Conservation (phyloP, 2,329 filamentous ascomycete species). For the Ceratocystis lukuohia region DNA sequence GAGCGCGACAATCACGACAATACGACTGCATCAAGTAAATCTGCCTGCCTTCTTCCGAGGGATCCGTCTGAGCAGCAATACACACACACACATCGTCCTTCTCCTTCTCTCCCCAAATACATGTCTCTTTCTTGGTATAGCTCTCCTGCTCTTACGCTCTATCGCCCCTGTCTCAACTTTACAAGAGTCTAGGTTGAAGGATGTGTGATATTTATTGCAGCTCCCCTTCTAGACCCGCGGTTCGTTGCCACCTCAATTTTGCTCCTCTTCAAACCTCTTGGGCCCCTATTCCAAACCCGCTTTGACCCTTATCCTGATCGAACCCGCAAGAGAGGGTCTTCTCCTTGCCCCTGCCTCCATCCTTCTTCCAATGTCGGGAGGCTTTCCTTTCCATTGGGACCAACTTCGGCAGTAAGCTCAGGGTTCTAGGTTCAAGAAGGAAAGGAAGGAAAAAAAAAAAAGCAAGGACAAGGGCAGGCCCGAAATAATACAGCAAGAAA, state of each 20-base stretch:
- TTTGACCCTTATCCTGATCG: background rate
- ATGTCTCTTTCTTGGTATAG: too few species aligned
- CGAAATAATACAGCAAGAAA: too few species aligned
- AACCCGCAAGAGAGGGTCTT: background rate
- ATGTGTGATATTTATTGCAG: background rate
- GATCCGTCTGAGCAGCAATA: background rate
- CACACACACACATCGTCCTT: too few species aligned
- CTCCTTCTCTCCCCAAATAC: too few species aligned
- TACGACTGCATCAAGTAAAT: background rate
- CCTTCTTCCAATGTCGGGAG: constrained; percentile 2
- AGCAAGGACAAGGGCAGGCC: background rate
- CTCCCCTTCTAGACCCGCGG: background rate
- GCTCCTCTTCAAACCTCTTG: background rate
- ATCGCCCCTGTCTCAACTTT: background rate
- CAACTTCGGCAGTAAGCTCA: background rate
- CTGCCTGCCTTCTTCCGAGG: background rate
- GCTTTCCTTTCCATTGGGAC: constrained; percentile 7
- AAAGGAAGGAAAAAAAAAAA: background rate
- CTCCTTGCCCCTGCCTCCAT: background rate
- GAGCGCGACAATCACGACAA: background rate
- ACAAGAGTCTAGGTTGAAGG: background rate
- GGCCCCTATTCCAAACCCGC: background rate
- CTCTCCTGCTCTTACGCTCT: background rate
- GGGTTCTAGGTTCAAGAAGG: background rate
- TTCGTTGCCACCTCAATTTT: too few species aligned